Percentiles rank a stretch among this genome's conserved stretches.
Conservation (phyloP, 345 rosid species). For the Hypericum androsaemum region DNA sequence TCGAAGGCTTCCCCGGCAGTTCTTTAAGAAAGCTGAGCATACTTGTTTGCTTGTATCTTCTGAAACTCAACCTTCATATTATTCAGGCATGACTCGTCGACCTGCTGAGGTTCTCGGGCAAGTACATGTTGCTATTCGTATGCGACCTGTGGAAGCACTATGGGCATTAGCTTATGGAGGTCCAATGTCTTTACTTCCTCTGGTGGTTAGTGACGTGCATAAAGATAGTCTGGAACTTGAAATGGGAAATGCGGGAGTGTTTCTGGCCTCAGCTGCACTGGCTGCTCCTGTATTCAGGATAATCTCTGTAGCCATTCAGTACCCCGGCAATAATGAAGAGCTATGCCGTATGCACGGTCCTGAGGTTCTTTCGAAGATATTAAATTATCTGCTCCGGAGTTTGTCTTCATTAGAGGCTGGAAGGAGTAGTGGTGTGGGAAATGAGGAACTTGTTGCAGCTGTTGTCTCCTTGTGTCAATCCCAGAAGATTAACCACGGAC, state of each 20-base stretch:
- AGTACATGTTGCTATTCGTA: conserved; percentile 84
- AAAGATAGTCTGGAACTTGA: conserved; percentile 67
- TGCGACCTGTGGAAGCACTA: conserved; percentile 77
- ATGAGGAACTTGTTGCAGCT: conserved; percentile 96
- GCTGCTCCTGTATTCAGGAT: conserved; percentile 92
- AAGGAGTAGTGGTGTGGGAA: conserved; percentile 58
- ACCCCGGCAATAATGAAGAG: conserved; percentile 90
- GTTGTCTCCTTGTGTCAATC: conserved; percentile 88
- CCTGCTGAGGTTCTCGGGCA: conserved; percentile 99
- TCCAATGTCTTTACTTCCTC: conserved; percentile 91
- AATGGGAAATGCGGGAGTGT: conserved; percentile 45
- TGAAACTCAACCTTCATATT: conserved; percentile 13
- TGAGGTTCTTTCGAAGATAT: conserved; percentile 75
- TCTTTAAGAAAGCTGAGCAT: neutral
- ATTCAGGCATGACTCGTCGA: conserved; percentile 64
- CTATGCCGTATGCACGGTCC: conserved; percentile 70
- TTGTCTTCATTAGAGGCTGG: conserved; percentile 53
- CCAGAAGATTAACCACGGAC: conserved; percentile 71
- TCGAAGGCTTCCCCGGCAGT: too few relatives aligned
- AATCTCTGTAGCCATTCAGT: conserved; percentile 68
- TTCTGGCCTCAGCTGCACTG: conserved; percentile 55
- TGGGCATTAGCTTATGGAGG: conserved; percentile 99
- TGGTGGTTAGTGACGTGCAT: conserved; percentile 62
- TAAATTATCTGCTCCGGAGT: conserved; percentile 74
- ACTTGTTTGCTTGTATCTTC: conserved; percentile 6